These are phyloP conservation scores for Penicillium dipodomyicola DNA, from an alignment of 495 filamentous ascomycete genomes.

Conservation along the genomic window DNA sequence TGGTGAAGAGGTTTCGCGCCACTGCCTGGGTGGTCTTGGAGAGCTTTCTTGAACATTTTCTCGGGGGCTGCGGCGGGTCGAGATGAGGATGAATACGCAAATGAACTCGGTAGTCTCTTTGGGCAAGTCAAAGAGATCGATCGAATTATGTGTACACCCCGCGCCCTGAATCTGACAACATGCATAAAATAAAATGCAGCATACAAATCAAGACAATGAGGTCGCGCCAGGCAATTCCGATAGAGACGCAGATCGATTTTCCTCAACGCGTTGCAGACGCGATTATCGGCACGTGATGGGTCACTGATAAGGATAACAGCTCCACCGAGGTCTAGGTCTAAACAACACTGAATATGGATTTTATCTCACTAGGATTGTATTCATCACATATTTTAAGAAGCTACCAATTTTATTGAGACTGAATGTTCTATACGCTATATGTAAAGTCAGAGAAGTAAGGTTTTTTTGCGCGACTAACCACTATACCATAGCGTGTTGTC, in stretches of 20 bases:
- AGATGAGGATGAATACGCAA: slow-evolving; percentile 29
- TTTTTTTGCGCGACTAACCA: neutral
- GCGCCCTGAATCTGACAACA: slow-evolving; percentile 19
- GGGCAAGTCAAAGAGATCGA: slow-evolving; percentile 26
- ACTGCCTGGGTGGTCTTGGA: slow-evolving; percentile 39
- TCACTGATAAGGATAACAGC: slow-evolving; percentile 22
- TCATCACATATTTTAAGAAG: neutral
- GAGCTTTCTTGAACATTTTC: slow-evolving; percentile 47
- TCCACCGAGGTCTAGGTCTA: neutral
- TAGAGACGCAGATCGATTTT: slow-evolving; percentile 6
- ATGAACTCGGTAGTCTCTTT: slow-evolving; percentile 21
- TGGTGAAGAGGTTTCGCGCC: slow-evolving; percentile 37
- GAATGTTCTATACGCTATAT: neutral
- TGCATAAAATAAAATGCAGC: slow-evolving; percentile 35
- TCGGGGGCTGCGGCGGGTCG: slow-evolving; percentile 17
- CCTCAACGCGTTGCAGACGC: slow-evolving; percentile 20
- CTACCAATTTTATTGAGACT: neutral
- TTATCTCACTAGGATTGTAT: neutral
- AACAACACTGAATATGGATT: neutral
- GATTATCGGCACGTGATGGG: slow-evolving; percentile 34
- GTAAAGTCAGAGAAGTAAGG: neutral
- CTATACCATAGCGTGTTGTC: neutral
- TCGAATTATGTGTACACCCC: slow-evolving; percentile 22
- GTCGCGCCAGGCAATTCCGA: slow-evolving; percentile 1
- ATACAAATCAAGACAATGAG: slow-evolving; percentile 2